These are phyloP conservation scores for Boletus reticulatus DNA, from an alignment of 768 basidiomycete species.

Conservation along the genomic window DNA sequence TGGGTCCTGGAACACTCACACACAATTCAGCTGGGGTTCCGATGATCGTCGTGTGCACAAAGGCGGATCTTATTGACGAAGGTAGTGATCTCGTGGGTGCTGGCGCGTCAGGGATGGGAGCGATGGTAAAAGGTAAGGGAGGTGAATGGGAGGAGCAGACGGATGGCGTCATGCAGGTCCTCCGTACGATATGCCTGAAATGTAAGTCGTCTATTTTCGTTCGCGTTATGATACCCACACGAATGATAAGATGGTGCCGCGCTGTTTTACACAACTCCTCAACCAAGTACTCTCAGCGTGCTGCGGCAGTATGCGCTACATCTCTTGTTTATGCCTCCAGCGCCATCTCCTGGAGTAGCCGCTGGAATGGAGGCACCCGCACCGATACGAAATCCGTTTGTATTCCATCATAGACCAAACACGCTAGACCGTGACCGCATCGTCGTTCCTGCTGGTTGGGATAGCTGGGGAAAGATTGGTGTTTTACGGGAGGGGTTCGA, in stretches of 20 bases:
- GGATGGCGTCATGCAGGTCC: slow-evolving; percentile 93
- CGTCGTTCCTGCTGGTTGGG: slow-evolving; percentile 95
- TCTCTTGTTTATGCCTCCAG: slow-evolving; percentile 59
- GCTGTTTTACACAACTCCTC: slow-evolving; percentile 86
- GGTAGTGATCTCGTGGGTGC: slow-evolving; percentile 61
- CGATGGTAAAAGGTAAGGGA: slow-evolving; percentile 89
- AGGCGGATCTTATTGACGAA: slow-evolving; percentile 91
- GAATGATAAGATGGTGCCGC: slow-evolving; percentile 77
- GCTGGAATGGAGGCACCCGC: slow-evolving; percentile 37
- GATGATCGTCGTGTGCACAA: slow-evolving; percentile 87
- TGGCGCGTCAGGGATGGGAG: slow-evolving; percentile 81
- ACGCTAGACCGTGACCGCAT: slow-evolving; percentile 91
- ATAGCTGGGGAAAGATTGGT: slow-evolving; percentile 94
- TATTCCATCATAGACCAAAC: slow-evolving; percentile 85
- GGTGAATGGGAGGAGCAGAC: slow-evolving; percentile 95
- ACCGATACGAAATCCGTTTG: slow-evolving; percentile 75
- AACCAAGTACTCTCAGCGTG: slow-evolving; percentile 69
- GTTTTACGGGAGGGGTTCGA: slow-evolving; percentile 93
- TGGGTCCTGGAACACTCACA: slow-evolving; percentile 82
- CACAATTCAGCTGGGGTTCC: slow-evolving; percentile 86
- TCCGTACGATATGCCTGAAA: slow-evolving; percentile 88
- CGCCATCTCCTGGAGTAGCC: slow-evolving; percentile 44
- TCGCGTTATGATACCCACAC: neutral
- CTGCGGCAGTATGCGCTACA: slow-evolving; percentile 83
- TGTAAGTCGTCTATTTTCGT: slow-evolving; percentile 52